Evolutionary conservation across 495 filamentous ascomycete genomes (phyloP), one percentile per base, ranked within the genome.

Genomic region (Paragyromitra xinjiangensis): DNA sequence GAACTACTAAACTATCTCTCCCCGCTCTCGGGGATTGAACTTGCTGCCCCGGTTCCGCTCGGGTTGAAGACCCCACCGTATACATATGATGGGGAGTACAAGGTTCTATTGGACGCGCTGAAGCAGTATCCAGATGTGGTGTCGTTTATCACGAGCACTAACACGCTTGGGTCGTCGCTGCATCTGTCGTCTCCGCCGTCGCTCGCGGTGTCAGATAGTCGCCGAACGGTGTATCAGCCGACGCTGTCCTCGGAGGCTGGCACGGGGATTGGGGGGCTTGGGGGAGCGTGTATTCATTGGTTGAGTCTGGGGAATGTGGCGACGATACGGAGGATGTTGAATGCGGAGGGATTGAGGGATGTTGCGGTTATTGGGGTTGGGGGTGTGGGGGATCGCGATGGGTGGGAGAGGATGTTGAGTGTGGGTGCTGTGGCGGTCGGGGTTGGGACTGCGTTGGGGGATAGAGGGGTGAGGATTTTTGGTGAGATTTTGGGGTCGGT

Each of bases 11-110:
- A 79, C 19, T 92, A 92, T 76, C 81, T 93, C 3, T 39, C 56
- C 0, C 29, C 77, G 0, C 81, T 90, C n/a, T 72, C 78, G 12
- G 56, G 67, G 24, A 29, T 9, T 2, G 44, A 40, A 22, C 9
- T 19, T 11, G 51, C 44, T 0, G 71, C 88, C 6, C 82, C 83
- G 9, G 84, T 92, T 61, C 83, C 85, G 2, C 84, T 92, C 50
- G 91, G 92, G 0, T 82, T 93, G 58, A 93, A 93, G 77, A 89
- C 87, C 3, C 91, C 91, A 40, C 91, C 91, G 3, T 93, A 92
- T 78, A 93, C 92, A 0, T 87, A 92, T 77, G 78, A 84, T 1
- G 88, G 84, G 0, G 87, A 93, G 79, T 93, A 88, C 82, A 56
- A 83, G 3, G 84, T 83, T 16, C 79, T 93, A 11, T 83, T 90